These are phyloP conservation scores for Boeremia exigua DNA, from an alignment of 2,329 filamentous ascomycete species.

Conservation along the genomic window DNA sequence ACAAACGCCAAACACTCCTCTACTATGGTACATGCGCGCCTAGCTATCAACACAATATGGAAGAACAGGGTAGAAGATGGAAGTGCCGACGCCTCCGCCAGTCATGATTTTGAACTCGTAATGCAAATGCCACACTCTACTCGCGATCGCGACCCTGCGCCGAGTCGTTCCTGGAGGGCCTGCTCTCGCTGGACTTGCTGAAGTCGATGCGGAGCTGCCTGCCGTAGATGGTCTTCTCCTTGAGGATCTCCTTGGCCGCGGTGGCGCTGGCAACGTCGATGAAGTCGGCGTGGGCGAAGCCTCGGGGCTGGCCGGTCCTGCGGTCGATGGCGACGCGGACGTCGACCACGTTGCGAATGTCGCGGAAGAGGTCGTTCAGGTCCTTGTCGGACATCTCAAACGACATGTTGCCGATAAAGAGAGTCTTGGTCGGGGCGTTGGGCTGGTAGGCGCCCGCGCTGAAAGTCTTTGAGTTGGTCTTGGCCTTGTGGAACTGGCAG, in stretches of 20 bases:
- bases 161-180: constrained; percentile 23
- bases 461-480: constrained; percentile 18
- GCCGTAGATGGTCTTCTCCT: constrained; percentile 66
- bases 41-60: constrained; percentile 33
- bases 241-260: constrained; percentile 64
- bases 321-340: constrained; percentile 85
- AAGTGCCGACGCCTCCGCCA: neutral
- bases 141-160: constrained; percentile 22
- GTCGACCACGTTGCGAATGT: constrained; percentile 72
- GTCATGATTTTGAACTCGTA: constrained; percentile 7
- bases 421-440: constrained; percentile 65
- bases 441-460: neutral
- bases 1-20: constrained; percentile 37
- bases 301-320: constrained; percentile 78
- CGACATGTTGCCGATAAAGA: constrained; percentile 86
- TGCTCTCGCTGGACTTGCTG: constrained; percentile 43
- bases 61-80: constrained; percentile 24
- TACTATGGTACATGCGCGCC: constrained; percentile 38
- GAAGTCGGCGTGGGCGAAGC: constrained; percentile 87
- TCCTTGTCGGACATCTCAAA: constrained; percentile 86
- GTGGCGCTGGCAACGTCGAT: constrained; percentile 69
- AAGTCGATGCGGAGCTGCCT: constrained; percentile 72
- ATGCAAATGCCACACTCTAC: neutral
- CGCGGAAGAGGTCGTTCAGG: constrained; percentile 76
- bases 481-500: constrained; percentile 62